Conservation (phyloP, 2,329 filamentous ascomycete genomes). For the Sclerotinia subarctica region DNA sequence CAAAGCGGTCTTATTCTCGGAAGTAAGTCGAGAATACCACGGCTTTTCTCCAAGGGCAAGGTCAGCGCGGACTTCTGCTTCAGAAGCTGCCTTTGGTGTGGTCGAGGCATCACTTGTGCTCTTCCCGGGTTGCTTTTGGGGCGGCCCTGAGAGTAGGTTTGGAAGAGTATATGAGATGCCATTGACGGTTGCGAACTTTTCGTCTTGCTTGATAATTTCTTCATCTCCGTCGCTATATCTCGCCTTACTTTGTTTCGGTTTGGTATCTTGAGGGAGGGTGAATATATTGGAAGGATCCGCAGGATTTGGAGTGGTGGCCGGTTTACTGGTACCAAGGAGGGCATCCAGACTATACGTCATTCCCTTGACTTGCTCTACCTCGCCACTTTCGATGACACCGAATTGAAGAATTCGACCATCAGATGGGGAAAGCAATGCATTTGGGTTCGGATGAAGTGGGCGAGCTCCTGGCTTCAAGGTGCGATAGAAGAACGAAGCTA, state of each 20-base stretch:
- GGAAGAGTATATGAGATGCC: slow-evolving; percentile 94
- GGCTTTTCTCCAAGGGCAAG: slow-evolving; percentile 68
- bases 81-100: slow-evolving; percentile 63
- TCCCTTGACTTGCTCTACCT: slow-evolving; percentile 98
- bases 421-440: slow-evolving; percentile 80
- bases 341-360: slow-evolving; percentile 97
- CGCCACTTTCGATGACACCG: slow-evolving; percentile 84
- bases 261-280: slow-evolving; percentile 25
- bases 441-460: slow-evolving; percentile 76
- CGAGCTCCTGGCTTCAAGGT: slow-evolving; percentile 84
- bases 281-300: slow-evolving; percentile 49
- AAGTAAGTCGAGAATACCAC: slow-evolving; percentile 67
- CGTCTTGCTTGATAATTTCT: slow-evolving; percentile 72
- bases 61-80: slow-evolving; percentile 79
- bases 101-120: slow-evolving; percentile 71
- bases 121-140: slow-evolving; percentile 40
- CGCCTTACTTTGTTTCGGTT: slow-evolving; percentile 31
- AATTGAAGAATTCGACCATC: slow-evolving; percentile 92
- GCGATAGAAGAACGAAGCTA: slow-evolving; percentile 96
- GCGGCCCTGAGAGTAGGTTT: slow-evolving; percentile 74
- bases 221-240: slow-evolving; percentile 43
- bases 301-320: slow-evolving; percentile 40
- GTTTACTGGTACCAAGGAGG: slow-evolving; percentile 69
- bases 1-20: slow-evolving; percentile 65
- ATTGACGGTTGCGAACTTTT: slow-evolving; percentile 92